These are phyloP conservation scores for Candida saitoana DNA, from an alignment of 805 yeast genomes.

Conservation along the genomic window DNA sequence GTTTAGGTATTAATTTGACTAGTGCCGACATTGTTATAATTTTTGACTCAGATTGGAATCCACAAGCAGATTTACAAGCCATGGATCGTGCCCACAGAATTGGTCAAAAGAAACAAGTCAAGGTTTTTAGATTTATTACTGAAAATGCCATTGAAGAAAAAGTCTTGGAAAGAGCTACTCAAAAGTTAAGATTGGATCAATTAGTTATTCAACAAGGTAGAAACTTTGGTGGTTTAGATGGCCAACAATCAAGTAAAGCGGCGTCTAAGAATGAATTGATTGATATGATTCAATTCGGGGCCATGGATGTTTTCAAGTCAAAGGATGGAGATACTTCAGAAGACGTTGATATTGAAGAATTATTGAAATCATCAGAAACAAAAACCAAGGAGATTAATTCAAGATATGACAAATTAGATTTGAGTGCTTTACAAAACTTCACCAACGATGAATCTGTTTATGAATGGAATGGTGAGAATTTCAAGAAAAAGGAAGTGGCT, in stretches of 20 bases:
- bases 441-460: slow-evolving; percentile 65
- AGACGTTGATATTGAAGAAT: slow-evolving; percentile 57
- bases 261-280: slow-evolving; percentile 67
- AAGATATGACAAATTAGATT: slow-evolving; percentile 63
- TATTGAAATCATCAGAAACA: slow-evolving; percentile 56
- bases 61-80: slow-evolving; percentile 85
- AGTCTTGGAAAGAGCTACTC: slow-evolving; percentile 76
- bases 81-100: slow-evolving; percentile 90
- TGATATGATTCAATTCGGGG: slow-evolving; percentile 82
- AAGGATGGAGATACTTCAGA: slow-evolving; percentile 33
- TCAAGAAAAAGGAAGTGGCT: slow-evolving; percentile 58
- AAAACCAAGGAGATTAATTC: slow-evolving; percentile 60
- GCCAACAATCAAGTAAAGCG: slow-evolving; percentile 33
- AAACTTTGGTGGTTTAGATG: slow-evolving; percentile 26
- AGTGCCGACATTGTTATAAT: slow-evolving; percentile 75
- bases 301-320: slow-evolving; percentile 54
- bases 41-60: slow-evolving; percentile 84
- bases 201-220: slow-evolving; percentile 79
- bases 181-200: slow-evolving; percentile 73
- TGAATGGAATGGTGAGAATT: slow-evolving; percentile 86
- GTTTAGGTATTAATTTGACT: slow-evolving; percentile 79
- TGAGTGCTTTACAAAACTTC: slow-evolving; percentile 75
- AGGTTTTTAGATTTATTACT: slow-evolving; percentile 71
- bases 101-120: slow-evolving; percentile 81
- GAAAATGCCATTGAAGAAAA: slow-evolving; percentile 84